Base-by-base conservation (phyloP, 2,329 filamentous ascomycete species). In the Fusarium tanahbumbuense region DNA sequence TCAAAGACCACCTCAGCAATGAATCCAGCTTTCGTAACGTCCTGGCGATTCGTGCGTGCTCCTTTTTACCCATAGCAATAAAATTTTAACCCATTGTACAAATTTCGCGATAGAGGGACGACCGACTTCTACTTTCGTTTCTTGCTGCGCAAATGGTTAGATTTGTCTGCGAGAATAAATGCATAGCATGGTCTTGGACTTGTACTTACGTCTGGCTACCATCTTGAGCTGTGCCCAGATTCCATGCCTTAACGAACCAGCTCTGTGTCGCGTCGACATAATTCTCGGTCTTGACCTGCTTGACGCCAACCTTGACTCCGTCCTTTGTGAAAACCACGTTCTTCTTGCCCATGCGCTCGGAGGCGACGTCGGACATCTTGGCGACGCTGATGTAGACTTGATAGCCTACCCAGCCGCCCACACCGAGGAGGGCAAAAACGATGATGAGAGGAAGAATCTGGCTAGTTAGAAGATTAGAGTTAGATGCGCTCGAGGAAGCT, bases 241-340 rank as follows among this genome's bases (percentile, higher is more conserved):
- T 89, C 88, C 88, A 91, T 2, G 88, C 88, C 80, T 89, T 90
- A 60, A 91, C 88, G 56, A 91, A 80, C 80, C 85, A 88, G 70
- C 85, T 88, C 82, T 94, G 92, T 20, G 92, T 93, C 75, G 84
- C 85, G 73, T 94, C 92, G 74, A 92, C 88, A 77, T 93, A 93
- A 49, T 86, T 87, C 81, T 94, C 92, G 56, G 87, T 86, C 70
- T 86, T 85, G 52, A 91, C 80, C 65, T 93, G 85, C 80, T 90
- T 91, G 66, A 94, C 86, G 50, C 89, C 89, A 46, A 94, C 91
- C 64, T 88, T 87, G 65, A 92, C 81, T 58, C 92, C 92, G 60
- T 93, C 92, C 78, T 92, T 93, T 41, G 89, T 91, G 79, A 93
- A 92, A 42, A 89, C 84, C 60, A 94, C 87, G 77, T 94, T 91